Base-by-base conservation (phyloP, 1,139 yeast genomes). In the Candida mesenterica region DNA sequence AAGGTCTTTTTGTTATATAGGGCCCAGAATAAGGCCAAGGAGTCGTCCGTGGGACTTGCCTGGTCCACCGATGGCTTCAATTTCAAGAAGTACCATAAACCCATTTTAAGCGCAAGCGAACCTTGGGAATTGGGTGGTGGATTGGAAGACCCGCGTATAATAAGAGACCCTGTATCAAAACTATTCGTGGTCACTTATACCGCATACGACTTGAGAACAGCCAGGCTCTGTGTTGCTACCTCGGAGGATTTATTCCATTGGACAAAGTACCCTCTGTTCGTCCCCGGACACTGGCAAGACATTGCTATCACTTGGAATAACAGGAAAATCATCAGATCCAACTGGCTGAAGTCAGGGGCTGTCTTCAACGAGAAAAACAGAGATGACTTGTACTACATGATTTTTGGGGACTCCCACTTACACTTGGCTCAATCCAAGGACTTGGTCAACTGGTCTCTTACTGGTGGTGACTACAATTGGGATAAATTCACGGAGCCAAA, bases 291-390 rank as follows among this genome's bases (percentile, higher is more conserved):
- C 30, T 65, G 71, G 72, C 45, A 53, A 23, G 72, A 67, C 39
- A 55, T 65, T 20, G 65, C 64, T 10, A 42, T 45, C 12, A 50
- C 50, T 6, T 39, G 55, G 16, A 48, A 53, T 34, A 65, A 61
- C 7, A 41, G 44, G 15, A 43, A 46, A 19, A 45, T 53, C 17
- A 58, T 65, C 14, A 44, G 72, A 14, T 40, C 50, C 23, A 59
- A 56, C 16, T 68, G 75, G 75, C 68, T 63, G 68, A 69, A 69
- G 43, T 62, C 68, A 4, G 75, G 73, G 1, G 73, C 73, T 2
- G 49, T 69, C 0, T 66, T 69, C 45, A 59, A 59, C n/a, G 67
- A 67, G 33, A 52, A 40, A 30, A 28, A 39, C 33, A 44, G 43
- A 19, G 68, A 65, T 42, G 71, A 70, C 4, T 55, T 58, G 31